These are phyloP conservation scores for Fonsecaea pugnacius DNA, from an alignment of 2,329 filamentous ascomycete genomes.

Conservation along the genomic window DNA sequence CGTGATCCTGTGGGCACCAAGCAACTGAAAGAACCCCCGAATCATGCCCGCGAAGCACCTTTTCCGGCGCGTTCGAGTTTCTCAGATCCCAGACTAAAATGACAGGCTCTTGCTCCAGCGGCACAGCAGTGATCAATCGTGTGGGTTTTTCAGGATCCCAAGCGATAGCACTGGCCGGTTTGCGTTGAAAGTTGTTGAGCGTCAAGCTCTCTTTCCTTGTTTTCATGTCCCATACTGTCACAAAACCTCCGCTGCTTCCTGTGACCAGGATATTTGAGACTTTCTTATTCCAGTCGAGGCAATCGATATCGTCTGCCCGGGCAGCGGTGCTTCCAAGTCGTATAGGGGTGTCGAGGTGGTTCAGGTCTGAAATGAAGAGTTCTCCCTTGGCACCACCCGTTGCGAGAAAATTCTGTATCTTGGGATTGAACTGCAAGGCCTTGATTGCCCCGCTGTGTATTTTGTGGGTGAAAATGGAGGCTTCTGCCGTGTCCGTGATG, in stretches of 20 bases:
- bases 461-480: constrained; percentile 81
- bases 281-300: constrained; percentile 97
- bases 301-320: constrained; percentile 92
- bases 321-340: constrained; percentile 85
- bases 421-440: constrained; percentile 93
- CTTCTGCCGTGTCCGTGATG: constrained; percentile 63
- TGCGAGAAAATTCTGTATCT: constrained; percentile 86
- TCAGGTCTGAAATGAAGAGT: constrained; percentile 92
- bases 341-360: constrained; percentile 85
- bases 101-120: constrained; percentile 83
- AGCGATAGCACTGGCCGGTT: constrained; percentile 90
- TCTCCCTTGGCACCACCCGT: constrained; percentile 94
- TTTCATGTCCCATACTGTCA: constrained; percentile 98
- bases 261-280: constrained; percentile 95
- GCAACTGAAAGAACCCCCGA: constrained; percentile 91
- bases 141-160: constrained; percentile 93
- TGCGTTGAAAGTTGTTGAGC: constrained; percentile 84
- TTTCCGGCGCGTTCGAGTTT: constrained; percentile 92
- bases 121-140: constrained; percentile 88
- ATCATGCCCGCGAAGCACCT: constrained; percentile 85
- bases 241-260: constrained; percentile 88
- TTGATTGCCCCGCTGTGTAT: constrained; percentile 95
- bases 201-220: constrained; percentile 97
- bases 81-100: constrained; percentile 93
- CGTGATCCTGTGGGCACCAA: constrained; percentile 90